A percentile compares a stretch with the other conserved stretches of the same genome.
Evolutionary conservation across 257 asterid species (phyloP).

Genomic region (Capsicum pubescens): DNA sequence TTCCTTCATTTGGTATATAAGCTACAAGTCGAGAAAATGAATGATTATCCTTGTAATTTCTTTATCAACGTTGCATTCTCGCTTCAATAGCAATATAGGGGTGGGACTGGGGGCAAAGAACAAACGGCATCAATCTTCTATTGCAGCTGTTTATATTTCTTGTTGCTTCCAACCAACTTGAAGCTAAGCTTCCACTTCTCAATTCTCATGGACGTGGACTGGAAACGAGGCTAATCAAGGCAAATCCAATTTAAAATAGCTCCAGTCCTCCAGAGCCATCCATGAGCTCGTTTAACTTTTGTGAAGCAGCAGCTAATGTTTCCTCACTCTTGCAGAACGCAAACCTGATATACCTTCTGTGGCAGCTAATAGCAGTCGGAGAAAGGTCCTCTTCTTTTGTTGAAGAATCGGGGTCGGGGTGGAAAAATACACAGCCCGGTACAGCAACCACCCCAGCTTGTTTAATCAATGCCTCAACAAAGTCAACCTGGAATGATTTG

Average conservation of each 20-base stretch:
- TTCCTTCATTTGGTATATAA: conserved; percentile 22
- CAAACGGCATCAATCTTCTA: background rate
- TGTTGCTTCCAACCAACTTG: conserved; percentile 6
- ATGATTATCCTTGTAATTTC: background rate
- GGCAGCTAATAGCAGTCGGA: conserved; percentile 34
- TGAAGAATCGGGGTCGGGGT: conserved; percentile 36
- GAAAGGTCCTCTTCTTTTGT: conserved; percentile 19
- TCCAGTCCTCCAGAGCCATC: conserved; percentile 54
- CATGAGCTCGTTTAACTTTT: conserved; percentile 49
- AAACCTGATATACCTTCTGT: conserved; percentile 61
- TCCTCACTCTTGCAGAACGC: conserved; percentile 84
- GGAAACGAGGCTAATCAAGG: background rate
- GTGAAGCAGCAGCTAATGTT: conserved; percentile 68
- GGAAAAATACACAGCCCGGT: conserved; percentile 88
- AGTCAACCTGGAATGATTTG: conserved; percentile 56
- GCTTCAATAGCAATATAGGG: background rate
- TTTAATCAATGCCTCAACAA: conserved; percentile 75
- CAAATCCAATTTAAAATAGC: conserved; percentile 43
- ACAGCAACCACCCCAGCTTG: conserved; percentile 92
- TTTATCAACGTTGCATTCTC: background rate
- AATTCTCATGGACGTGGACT: background rate
- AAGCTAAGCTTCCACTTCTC: conserved; percentile 17
- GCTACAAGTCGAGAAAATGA: conserved; percentile 7
- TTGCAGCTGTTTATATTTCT: background rate
- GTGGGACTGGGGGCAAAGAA: background rate